phyloP scores from a whole-genome alignment of 1,284 basidiomycete species.

The Ceratobasidium sp. region DNA sequence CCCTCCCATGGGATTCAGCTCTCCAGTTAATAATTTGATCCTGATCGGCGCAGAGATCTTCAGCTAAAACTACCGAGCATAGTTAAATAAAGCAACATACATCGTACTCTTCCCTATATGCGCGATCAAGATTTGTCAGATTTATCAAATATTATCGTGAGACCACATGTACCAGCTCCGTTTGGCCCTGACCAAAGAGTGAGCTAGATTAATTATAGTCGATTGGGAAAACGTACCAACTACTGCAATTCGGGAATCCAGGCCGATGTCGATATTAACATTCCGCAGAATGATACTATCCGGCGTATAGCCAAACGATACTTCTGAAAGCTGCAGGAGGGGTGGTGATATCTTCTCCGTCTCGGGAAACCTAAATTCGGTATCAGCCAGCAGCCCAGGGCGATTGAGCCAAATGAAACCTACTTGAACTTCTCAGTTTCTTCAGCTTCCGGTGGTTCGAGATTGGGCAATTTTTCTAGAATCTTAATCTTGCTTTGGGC shows the following conservation, averaged over 20 bases:
- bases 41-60: slow-evolving; percentile 58
- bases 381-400: neutral
- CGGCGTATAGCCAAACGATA: slow-evolving; percentile 89
- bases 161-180: slow-evolving; percentile 61
- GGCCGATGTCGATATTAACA: slow-evolving; percentile 90
- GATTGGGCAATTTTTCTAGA: slow-evolving; percentile 95
- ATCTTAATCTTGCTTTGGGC: slow-evolving; percentile 99
- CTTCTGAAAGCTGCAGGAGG: slow-evolving; percentile 92
- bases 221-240: slow-evolving; percentile 64
- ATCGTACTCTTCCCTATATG: slow-evolving; percentile 81
- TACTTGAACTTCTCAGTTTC: slow-evolving; percentile 92
- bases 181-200: slow-evolving; percentile 61
- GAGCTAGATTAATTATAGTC: neutral
- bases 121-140: slow-evolving; percentile 66
- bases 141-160: neutral
- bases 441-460: slow-evolving; percentile 91
- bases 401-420: slow-evolving; percentile 42
- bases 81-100: slow-evolving; percentile 59
- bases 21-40: slow-evolving; percentile 95
- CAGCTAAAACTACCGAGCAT: neutral
- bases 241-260: slow-evolving; percentile 91
- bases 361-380: slow-evolving; percentile 78
- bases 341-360: slow-evolving; percentile 97
- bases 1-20: slow-evolving; percentile 83
- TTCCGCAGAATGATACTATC: slow-evolving; percentile 85